Conservation (phyloP, 2,329 filamentous ascomycete species). For the Claviceps quebecensis region DNA sequence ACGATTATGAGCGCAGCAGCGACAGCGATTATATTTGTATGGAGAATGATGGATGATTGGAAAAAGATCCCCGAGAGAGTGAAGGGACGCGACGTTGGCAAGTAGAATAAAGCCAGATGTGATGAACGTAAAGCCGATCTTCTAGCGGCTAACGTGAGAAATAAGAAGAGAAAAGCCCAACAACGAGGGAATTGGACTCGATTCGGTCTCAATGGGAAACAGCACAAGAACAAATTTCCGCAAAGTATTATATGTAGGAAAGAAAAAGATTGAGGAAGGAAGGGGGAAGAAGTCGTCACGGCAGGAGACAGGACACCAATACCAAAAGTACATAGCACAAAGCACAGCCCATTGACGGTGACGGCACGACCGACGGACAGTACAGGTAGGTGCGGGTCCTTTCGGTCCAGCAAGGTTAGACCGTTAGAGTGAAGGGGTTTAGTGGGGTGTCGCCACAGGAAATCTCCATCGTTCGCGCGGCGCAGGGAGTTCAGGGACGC, state of each 20-base stretch:
- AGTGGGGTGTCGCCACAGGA: too few relatives aligned
- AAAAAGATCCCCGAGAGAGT: slow-evolving; percentile 7
- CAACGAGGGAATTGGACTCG: slow-evolving; percentile 22
- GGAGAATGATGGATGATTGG: background rate
- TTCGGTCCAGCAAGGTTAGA: too few relatives aligned
- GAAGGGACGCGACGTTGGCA: slow-evolving; percentile 6
- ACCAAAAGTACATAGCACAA: background rate
- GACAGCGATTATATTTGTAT: background rate
- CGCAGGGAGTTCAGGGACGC: too few relatives aligned
- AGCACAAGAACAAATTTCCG: slow-evolving; percentile 4
- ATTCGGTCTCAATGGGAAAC: slow-evolving; percentile 5
- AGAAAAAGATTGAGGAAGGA: background rate
- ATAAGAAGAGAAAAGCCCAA: slow-evolving; percentile 17
- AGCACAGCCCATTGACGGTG: too few relatives aligned
- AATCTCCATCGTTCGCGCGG: too few relatives aligned
- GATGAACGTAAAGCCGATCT: slow-evolving; percentile 5
- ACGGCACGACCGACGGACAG: too few relatives aligned
- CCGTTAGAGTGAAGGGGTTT: too few relatives aligned
- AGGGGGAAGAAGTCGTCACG: background rate
- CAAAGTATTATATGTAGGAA: background rate
- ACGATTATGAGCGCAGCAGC: background rate
- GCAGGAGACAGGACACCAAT: background rate
- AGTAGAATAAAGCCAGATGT: slow-evolving; percentile 1
- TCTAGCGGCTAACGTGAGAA: slow-evolving; percentile 5
- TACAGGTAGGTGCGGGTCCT: too few relatives aligned